Percentiles rank a stretch among this genome's conserved stretches.
Conservation (phyloP, 202 grass and related monocot genomes). For the Schoenoplectus tabernaemontani region DNA sequence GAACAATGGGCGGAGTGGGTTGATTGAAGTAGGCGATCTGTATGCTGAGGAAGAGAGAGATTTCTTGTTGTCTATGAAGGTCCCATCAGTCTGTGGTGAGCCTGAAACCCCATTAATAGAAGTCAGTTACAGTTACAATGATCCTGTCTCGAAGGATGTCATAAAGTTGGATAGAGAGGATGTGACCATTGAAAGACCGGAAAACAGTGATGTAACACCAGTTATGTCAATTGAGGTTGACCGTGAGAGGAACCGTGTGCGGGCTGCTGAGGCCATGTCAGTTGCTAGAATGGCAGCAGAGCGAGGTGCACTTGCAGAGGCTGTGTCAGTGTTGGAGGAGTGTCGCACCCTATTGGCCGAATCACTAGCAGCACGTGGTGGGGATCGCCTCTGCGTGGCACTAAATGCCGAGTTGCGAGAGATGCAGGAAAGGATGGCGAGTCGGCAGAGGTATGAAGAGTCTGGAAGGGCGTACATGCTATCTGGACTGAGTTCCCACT, state of each 20-base stretch:
- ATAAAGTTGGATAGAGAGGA: slow-evolving; percentile 29
- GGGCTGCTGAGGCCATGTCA: slow-evolving; percentile 59
- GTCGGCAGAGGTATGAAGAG: slow-evolving; percentile 54
- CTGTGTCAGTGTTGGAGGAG: slow-evolving; percentile 56
- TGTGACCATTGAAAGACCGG: slow-evolving; percentile 48
- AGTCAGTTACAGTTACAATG: slow-evolving; percentile 45
- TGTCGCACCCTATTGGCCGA: slow-evolving; percentile 35
- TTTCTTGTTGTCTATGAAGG: slow-evolving; percentile 52
- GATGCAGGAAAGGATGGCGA: slow-evolving; percentile 90
- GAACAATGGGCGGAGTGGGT: slow-evolving; percentile 39
- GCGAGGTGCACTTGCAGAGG: slow-evolving; percentile 39
- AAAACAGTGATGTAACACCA: background rate
- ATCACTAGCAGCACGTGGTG: slow-evolving; percentile 28
- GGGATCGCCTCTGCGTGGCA: slow-evolving; percentile 47
- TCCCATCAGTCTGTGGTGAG: slow-evolving; percentile 22
- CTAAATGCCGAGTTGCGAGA: slow-evolving; percentile 60
- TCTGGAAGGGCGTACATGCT: slow-evolving; percentile 79
- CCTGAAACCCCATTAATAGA: slow-evolving; percentile 41
- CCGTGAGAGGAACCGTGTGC: slow-evolving; percentile 64
- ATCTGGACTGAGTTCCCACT: slow-evolving; percentile 73
- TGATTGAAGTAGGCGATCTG: slow-evolving; percentile 50
- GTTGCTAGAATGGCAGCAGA: slow-evolving; percentile 53
- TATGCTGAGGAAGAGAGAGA: slow-evolving; percentile 85
- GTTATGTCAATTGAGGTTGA: slow-evolving; percentile 61
- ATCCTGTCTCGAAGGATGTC: slow-evolving; percentile 33